These are phyloP conservation scores for Colletotrichum costaricense DNA, from an alignment of 2,329 filamentous ascomycete species.

Conservation along the genomic window DNA sequence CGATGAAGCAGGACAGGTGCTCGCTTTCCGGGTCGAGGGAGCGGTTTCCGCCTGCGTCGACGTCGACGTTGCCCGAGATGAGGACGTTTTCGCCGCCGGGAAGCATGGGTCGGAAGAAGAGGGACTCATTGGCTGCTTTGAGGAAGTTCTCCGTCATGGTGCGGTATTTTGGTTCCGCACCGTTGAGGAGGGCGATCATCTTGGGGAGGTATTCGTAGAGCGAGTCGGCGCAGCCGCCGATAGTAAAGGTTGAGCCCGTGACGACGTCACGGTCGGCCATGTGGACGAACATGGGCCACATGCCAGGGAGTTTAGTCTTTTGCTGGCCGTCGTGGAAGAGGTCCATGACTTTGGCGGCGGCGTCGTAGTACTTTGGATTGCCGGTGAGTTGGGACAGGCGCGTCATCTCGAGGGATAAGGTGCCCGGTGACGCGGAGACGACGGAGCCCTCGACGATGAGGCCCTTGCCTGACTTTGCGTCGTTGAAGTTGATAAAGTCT, in stretches of 20 bases:
- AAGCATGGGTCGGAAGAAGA: conserved; percentile 71
- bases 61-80: conserved; percentile 56
- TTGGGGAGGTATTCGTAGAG: conserved; percentile 55
- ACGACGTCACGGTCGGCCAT: conserved; percentile 60
- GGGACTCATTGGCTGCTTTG: conserved; percentile 63
- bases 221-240: conserved; percentile 55
- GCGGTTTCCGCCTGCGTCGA: conserved; percentile 31
- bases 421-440: conserved; percentile 65
- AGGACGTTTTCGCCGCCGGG: conserved; percentile 65
- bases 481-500: conserved; percentile 58
- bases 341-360: conserved; percentile 75
- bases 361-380: conserved; percentile 80
- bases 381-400: conserved; percentile 79
- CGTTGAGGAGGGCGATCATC: conserved; percentile 67
- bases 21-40: conserved; percentile 49
- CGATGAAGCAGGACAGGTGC: conserved; percentile 63
- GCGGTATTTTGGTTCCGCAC: conserved; percentile 65
- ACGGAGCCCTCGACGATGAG: conserved; percentile 49
- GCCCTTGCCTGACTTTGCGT: conserved; percentile 49
- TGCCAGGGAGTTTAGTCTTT: conserved; percentile 73
- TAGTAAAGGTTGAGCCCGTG: conserved; percentile 44
- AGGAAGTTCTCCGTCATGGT: conserved; percentile 67
- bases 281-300: conserved; percentile 77
- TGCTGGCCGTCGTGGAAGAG: conserved; percentile 74
- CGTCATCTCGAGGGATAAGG: conserved; percentile 79